Conservation (phyloP, 805 yeast species). For the Candida ulmi region DNA sequence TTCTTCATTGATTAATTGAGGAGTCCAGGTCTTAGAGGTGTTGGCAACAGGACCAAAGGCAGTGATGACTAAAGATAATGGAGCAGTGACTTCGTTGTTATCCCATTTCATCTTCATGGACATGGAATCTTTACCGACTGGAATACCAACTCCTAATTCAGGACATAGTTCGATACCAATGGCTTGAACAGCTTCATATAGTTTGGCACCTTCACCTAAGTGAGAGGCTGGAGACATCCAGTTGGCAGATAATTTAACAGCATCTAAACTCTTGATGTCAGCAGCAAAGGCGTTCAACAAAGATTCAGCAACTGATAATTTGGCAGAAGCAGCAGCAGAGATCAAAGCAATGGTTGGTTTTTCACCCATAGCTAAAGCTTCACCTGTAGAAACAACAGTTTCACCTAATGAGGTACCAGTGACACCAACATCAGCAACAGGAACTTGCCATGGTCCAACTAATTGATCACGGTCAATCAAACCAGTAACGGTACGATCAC, state of each 20-base stretch:
- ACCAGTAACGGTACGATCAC: slow-evolving; percentile 97
- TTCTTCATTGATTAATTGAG: slow-evolving; percentile 55
- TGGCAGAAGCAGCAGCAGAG: slow-evolving; percentile 86
- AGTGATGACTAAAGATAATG: slow-evolving; percentile 83
- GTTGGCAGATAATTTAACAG: slow-evolving; percentile 87
- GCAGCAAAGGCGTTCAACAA: slow-evolving; percentile 86
- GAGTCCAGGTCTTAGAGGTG: slow-evolving; percentile 94
- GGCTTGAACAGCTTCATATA: slow-evolving; percentile 96
- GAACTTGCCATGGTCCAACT: slow-evolving; percentile 99
- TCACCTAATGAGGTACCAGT: slow-evolving; percentile 87
- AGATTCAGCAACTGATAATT: slow-evolving; percentile 94
- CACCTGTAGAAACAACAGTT: slow-evolving; percentile 72
- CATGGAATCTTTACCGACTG: slow-evolving; percentile 99
- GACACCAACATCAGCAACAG: slow-evolving; percentile 97
- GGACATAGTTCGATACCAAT: slow-evolving; percentile 94
- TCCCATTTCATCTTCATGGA: slow-evolving; percentile 99
- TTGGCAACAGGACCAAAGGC: slow-evolving; percentile 85
- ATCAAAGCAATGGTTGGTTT: slow-evolving; percentile 87
- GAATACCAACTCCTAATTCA: slow-evolving; percentile 82
- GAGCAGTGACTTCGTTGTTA: slow-evolving; percentile 89
- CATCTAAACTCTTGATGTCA: slow-evolving; percentile 67
- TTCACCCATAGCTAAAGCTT: slow-evolving; percentile 97
- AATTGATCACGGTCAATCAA: slow-evolving; percentile 95
- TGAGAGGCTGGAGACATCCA: slow-evolving; percentile 99
- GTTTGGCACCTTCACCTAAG: slow-evolving; percentile 89